A percentile compares a stretch with the other conserved stretches of the same genome.
These are phyloP conservation scores for Exobasidium cylindrosporum DNA, from an alignment of 1,284 basidiomycete species.

Conservation along the genomic window DNA sequence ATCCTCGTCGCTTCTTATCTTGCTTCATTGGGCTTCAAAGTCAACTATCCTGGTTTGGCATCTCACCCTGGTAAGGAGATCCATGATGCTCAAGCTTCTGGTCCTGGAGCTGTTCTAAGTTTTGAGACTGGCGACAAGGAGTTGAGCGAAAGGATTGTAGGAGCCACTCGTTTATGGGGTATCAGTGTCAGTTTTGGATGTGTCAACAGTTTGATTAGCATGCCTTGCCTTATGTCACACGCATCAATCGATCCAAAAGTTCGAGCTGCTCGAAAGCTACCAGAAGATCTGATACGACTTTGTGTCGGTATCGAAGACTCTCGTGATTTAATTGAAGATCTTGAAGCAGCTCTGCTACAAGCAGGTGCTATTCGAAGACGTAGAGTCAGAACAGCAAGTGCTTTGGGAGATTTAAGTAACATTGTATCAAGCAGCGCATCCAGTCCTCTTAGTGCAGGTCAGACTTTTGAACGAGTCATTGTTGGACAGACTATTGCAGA, in stretches of 20 bases:
- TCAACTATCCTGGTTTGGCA: constrained; percentile 87
- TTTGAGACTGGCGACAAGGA: constrained; percentile 91
- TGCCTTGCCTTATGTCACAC: constrained; percentile 99
- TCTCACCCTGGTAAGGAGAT: constrained; percentile 79
- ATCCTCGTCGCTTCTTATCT: constrained; percentile 84
- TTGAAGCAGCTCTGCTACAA: constrained; percentile 84
- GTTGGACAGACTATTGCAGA: constrained; percentile 14
- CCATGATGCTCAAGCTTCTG: constrained; percentile 73
- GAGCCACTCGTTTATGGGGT: constrained; percentile 87
- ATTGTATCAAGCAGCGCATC: constrained; percentile 16
- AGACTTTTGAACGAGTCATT: constrained; percentile 22
- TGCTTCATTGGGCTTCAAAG: constrained; percentile 79
- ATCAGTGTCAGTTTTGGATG: constrained; percentile 97
- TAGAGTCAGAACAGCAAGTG: background rate
- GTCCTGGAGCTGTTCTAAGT: constrained; percentile 88
- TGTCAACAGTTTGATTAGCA: constrained; percentile 96
- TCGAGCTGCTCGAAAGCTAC: constrained; percentile 86
- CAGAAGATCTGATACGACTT: constrained; percentile 94
- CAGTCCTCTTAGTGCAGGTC: constrained; percentile 7
- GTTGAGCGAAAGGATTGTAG: constrained; percentile 87
- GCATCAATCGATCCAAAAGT: constrained; percentile 93
- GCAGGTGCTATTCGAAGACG: constrained; percentile 73
- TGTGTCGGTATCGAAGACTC: constrained; percentile 98
- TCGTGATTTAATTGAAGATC: constrained; percentile 86
- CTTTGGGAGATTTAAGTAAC: background rate